These are phyloP conservation scores for Dillenia suffruticosa DNA, from an alignment of 164 flowering plant genomes.

Conservation along the genomic window DNA sequence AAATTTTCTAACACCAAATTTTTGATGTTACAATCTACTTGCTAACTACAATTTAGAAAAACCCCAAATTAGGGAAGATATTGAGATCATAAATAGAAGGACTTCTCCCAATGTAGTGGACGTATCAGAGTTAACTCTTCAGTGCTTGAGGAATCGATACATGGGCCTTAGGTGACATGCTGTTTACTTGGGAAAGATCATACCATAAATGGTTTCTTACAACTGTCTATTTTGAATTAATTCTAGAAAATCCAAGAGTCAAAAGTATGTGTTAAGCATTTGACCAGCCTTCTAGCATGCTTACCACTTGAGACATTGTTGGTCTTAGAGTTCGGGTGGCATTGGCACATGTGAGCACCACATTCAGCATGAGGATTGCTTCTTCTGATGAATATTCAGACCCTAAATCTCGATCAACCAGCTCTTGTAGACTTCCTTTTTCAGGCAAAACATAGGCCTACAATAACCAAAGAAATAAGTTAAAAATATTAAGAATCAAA, in stretches of 20 bases:
- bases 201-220: conserved; percentile 41
- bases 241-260: conserved; percentile 29
- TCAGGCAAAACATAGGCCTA: conserved; percentile 68
- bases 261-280: conserved; percentile 32
- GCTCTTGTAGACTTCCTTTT: conserved; percentile 38
- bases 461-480: neutral
- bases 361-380: conserved; percentile 46
- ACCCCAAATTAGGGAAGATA: too few species aligned
- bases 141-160: conserved; percentile 20
- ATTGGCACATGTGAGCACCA: conserved; percentile 56
- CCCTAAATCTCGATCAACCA: conserved; percentile 54
- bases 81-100: too few species aligned
- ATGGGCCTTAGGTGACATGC: conserved; percentile 17
- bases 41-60: too few species aligned
- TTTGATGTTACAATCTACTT: too few species aligned
- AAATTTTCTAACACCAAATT: too few species aligned
- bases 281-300: conserved; percentile 55
- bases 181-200: conserved; percentile 22
- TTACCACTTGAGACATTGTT: conserved; percentile 48
- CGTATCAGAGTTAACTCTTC: conserved; percentile 11
- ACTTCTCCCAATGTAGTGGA: conserved; percentile 5
- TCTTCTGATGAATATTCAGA: conserved; percentile 44
- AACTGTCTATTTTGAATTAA: conserved; percentile 20
- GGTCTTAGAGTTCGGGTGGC: conserved; percentile 61
- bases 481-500: too few species aligned